Evolutionary conservation across 768 basidiomycete species (phyloP), one percentile per base, ranked within the genome.

Genomic region (Asterophora parasitica): DNA sequence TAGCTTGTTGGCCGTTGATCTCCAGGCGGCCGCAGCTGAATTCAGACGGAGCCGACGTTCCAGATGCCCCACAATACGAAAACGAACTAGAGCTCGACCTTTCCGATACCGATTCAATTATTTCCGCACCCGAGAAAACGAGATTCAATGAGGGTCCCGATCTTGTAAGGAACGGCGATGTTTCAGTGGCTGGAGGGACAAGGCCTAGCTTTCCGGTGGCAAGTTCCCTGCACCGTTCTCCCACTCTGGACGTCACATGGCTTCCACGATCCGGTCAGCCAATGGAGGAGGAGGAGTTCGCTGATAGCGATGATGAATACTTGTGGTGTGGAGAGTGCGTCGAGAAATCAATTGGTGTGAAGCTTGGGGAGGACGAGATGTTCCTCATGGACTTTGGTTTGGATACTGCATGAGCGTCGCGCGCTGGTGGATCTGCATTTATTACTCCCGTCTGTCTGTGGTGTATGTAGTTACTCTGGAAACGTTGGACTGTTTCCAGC

Each of bases 191-290:
- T 20, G 34, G 46, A 44, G 44, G 31, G 46, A 41, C 32, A 41
- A 46, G 39, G 19, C 45, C 28, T 47, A 33, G 8, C 45, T 40
- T 48, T 35, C 46, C 41, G 11, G 47, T 23, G 30, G 33, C 33
- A 30, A 27, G 26, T 16, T 30, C 23, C 52, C 53, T 52, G 35
- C 53, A 57, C 39, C 49, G 48, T 40, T 16, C 17, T 42, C 32
- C 47, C 44, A 50, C 48, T 48, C 48, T 55, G 33, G 38, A 38
- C 30, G 40, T 58, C 56, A 58, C 54, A 58, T 55, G 58, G 12
- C 49, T 49, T 33, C 50, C 13, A 4, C 45, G 49, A 30, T 36
- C 42, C 17, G 45, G 42, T 49, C 48, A 56, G 38, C 48, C 43
- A 42, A 48, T 48, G 13, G 39, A 42, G 16, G 40, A 46, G 37